phyloP scores from a whole-genome alignment of 148 eudicot genomes.

The Rheum nobile region DNA sequence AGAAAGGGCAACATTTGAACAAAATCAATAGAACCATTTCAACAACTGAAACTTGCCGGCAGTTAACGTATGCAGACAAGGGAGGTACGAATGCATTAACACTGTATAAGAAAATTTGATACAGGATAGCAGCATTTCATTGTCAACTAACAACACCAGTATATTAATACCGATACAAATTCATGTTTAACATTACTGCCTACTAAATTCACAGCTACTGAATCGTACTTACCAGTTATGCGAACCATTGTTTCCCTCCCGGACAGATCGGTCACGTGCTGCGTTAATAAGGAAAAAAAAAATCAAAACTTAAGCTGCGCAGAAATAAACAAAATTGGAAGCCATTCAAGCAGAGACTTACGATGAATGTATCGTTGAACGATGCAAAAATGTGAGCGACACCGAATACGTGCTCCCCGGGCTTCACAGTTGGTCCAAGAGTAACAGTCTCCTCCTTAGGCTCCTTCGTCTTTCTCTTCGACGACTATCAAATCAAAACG shows the following conservation, averaged over 20 bases:
- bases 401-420: constrained; percentile 71
- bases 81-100: no score
- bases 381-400: constrained; percentile 92
- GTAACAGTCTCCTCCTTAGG: constrained; percentile 75
- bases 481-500: constrained; percentile 16
- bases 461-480: constrained; percentile 63
- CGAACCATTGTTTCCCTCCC: constrained; percentile 12
- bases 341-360: constrained; percentile 13
- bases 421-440: constrained; percentile 61
- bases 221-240: constrained; percentile 1
- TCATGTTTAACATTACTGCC: background rate
- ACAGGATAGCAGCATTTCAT: no score
- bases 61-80: no score
- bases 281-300: constrained; percentile 11
- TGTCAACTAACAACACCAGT: background rate
- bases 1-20: no score
- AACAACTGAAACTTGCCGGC: no score
- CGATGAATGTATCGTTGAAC: constrained; percentile 83
- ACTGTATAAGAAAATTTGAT: no score
- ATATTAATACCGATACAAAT: background rate
- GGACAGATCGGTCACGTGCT: constrained; percentile 58
- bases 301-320: background rate
- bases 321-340: background rate
- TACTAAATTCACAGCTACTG: background rate
- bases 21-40: no score